phyloP scores from a whole-genome alignment of 2,329 filamentous ascomycete genomes.

The Cladorrhinum sp. region DNA sequence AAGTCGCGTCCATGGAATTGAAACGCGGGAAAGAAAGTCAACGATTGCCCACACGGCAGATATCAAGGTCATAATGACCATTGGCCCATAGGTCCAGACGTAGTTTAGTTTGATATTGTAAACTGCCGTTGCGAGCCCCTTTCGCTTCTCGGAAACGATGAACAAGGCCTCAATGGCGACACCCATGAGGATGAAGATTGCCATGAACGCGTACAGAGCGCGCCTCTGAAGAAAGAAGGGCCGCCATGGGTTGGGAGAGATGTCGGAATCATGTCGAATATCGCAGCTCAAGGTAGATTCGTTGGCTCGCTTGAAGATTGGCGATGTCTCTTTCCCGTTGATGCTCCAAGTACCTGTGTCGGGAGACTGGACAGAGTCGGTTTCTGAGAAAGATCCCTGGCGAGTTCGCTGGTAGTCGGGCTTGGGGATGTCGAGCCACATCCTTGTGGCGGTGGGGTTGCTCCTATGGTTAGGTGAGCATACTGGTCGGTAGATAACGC shows the following conservation, averaged over 20 bases:
- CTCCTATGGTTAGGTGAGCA: too few relatives aligned
- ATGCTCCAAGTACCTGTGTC: neutral
- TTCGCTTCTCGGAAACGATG: neutral
- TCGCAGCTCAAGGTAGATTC: neutral
- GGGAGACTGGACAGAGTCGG: neutral
- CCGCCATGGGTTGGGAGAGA: neutral
- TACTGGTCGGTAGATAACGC: too few relatives aligned
- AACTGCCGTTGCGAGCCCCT: neutral
- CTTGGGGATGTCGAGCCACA: neutral
- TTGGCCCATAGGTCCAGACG: neutral
- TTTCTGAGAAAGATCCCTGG: neutral
- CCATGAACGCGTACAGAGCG: neutral
- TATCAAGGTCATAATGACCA: neutral
- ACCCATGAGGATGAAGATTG: neutral
- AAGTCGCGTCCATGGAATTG: neutral
- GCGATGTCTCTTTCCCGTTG: neutral
- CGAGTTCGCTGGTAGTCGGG: neutral
- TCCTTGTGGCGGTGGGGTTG: neutral
- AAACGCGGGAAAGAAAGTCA: neutral
- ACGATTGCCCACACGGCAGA: neutral
- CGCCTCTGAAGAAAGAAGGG: neutral
- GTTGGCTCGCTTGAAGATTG: neutral
- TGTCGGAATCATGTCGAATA: neutral
- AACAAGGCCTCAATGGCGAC: neutral
- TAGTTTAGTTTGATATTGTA: neutral